Percentiles rank a stretch among this genome's conserved stretches.
phyloP scores from a whole-genome alignment of 176 grass and related monocot genomes.

The Aegilops umbellulata region DNA sequence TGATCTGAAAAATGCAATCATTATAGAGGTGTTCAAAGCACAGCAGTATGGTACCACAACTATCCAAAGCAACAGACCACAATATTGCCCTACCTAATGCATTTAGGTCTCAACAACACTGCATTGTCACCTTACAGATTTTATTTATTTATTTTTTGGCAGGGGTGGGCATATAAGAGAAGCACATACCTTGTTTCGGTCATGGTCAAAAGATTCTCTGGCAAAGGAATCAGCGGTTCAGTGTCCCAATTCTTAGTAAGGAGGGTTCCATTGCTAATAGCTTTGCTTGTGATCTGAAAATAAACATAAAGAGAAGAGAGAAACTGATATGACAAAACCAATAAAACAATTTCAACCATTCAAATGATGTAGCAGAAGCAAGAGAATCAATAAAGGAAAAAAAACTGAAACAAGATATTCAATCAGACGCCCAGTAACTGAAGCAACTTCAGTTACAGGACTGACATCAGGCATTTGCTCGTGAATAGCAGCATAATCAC shows the following conservation, averaged over 20 bases:
- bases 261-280: constrained; percentile 66
- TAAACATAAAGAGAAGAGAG: neutral
- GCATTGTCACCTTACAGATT: constrained; percentile 4
- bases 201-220: constrained; percentile 33
- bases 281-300: constrained; percentile 65
- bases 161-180: neutral
- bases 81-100: constrained; percentile 7
- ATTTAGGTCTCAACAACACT: neutral
- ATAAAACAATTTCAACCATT: constrained; percentile 9
- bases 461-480: constrained; percentile 7
- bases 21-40: neutral
- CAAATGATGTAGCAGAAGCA: constrained; percentile 3
- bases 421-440: neutral
- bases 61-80: neutral
- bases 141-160: neutral
- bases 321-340: constrained; percentile 23
- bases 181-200: constrained; percentile 50
- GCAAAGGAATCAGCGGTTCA: constrained; percentile 77
- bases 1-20: neutral
- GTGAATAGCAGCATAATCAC: constrained; percentile 4
- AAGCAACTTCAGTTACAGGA: constrained; percentile 7
- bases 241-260: constrained; percentile 92
- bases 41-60: neutral
- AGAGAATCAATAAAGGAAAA: neutral
- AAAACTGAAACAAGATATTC: neutral